These are phyloP conservation scores for Pyrenopolyporus hunteri DNA, from an alignment of 495 filamentous ascomycete genomes.

Conservation along the genomic window DNA sequence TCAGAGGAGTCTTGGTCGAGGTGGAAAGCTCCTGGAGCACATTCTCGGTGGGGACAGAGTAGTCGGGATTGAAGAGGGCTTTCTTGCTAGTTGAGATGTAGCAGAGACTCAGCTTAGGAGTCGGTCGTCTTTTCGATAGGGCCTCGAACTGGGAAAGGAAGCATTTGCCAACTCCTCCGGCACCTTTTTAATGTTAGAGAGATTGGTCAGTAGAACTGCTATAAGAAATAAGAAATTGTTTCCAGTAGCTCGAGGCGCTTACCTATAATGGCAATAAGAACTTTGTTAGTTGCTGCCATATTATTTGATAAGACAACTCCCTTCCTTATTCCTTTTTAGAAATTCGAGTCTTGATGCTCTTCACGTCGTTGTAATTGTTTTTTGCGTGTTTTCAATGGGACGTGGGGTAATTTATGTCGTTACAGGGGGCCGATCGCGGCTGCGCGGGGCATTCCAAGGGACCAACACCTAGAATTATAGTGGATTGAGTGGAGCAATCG, in stretches of 20 bases:
- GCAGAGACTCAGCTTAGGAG: constrained; percentile 70
- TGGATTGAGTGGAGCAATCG: constrained; percentile 6
- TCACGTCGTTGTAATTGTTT: not conserved
- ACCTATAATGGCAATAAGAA: constrained; percentile 56
- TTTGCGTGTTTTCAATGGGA: constrained; percentile 11
- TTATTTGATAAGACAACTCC: not conserved
- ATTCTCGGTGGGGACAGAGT: constrained; percentile 60
- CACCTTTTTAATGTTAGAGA: constrained; percentile 60
- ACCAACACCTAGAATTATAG: constrained; percentile 13
- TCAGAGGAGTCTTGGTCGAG: constrained; percentile 62
- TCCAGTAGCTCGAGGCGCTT: constrained; percentile 13
- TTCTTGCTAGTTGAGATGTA: constrained; percentile 82
- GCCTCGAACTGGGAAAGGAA: constrained; percentile 81
- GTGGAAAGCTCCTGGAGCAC: constrained; percentile 61
- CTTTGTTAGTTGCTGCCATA: constrained; percentile 46
- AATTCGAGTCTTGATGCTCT: not conserved
- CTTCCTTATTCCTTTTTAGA: not conserved
- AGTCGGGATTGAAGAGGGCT: constrained; percentile 68
- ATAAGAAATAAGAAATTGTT: not conserved
- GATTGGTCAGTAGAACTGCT: constrained; percentile 21
- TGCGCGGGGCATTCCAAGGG: constrained; percentile 32
- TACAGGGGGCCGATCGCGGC: constrained; percentile 20
- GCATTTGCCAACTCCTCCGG: constrained; percentile 88
- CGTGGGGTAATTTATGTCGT: constrained; percentile 40
- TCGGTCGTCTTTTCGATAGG: constrained; percentile 60